Conservation (phyloP, 768 basidiomycete species). For the Pleurotus tuber-regium region DNA sequence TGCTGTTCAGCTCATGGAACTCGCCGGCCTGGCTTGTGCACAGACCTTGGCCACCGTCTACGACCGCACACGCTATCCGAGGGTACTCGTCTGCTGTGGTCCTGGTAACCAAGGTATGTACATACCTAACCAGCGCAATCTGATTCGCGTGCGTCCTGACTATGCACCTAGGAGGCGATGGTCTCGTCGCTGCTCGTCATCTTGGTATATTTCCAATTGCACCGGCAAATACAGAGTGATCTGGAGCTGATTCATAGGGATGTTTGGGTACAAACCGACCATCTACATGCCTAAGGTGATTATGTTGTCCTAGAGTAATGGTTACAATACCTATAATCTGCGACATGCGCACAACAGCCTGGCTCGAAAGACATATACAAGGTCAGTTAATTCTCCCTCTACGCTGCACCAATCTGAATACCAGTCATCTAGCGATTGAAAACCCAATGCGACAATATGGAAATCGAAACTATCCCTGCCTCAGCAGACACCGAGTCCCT, state of each 20-base stretch:
- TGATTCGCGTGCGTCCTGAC: no score
- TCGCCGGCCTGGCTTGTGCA: conserved; percentile 93
- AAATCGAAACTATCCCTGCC: conserved; percentile 67
- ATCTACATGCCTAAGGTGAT: conserved; percentile 92
- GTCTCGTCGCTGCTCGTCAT: conserved; percentile 94
- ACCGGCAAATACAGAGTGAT: neutral
- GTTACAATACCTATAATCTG: no score
- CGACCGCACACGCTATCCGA: conserved; percentile 58
- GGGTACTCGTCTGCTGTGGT: conserved; percentile 93
- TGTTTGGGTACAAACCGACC: conserved; percentile 89
- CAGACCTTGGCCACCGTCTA: conserved; percentile 83
- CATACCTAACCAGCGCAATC: no score
- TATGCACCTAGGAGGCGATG: conserved; percentile 83
- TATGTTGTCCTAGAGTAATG: neutral
- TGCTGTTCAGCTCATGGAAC: conserved; percentile 78
- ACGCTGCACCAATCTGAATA: neutral
- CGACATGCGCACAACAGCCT: conserved; percentile 56
- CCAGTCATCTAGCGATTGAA: conserved; percentile 58
- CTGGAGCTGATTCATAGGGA: conserved; percentile 43
- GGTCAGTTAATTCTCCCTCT: conserved; percentile 31
- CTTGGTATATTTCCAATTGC: conserved; percentile 47
- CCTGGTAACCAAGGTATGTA: conserved; percentile 88
- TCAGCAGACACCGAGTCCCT: conserved; percentile 46
- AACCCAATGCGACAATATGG: conserved; percentile 75
- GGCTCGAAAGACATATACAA: conserved; percentile 93